These are phyloP conservation scores for Haplographium delicatum DNA, from an alignment of 495 filamentous ascomycete species.

Conservation along the genomic window DNA sequence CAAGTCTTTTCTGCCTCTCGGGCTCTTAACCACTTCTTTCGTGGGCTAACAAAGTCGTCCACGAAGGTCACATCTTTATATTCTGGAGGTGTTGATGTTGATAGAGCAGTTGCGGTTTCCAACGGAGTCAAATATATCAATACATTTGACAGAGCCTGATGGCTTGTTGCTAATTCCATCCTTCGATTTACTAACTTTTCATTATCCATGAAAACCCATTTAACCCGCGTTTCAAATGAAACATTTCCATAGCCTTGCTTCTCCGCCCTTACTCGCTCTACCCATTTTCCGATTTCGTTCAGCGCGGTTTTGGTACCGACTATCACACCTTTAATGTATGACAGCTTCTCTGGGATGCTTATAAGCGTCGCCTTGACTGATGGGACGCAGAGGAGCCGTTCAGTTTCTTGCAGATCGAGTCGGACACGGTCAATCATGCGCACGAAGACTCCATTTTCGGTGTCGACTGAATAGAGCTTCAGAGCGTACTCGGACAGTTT, in stretches of 20 bases:
- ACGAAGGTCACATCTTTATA: neutral
- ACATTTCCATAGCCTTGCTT: slow-evolving; percentile 20
- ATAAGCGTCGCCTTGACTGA: slow-evolving; percentile 13
- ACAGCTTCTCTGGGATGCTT: slow-evolving; percentile 12
- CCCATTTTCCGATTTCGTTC: slow-evolving; percentile 28
- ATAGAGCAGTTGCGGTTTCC: neutral
- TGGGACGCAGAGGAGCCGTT: slow-evolving; percentile 16
- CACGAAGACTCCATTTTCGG: slow-evolving; percentile 26
- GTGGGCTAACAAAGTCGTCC: neutral
- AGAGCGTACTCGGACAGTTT: slow-evolving; percentile 25
- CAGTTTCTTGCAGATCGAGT: slow-evolving; percentile 24
- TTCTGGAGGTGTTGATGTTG: neutral
- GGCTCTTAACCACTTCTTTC: neutral
- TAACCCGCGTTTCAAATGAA: slow-evolving; percentile 20
- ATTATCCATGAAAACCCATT: slow-evolving; percentile 28
- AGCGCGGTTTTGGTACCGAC: slow-evolving; percentile 22
- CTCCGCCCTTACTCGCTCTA: slow-evolving; percentile 22
- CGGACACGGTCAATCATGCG: slow-evolving; percentile 25
- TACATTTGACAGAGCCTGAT: slow-evolving; percentile 24
- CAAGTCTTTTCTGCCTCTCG: neutral
- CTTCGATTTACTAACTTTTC: slow-evolving; percentile 23
- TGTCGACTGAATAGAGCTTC: slow-evolving; percentile 17
- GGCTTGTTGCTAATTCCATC: slow-evolving; percentile 22
- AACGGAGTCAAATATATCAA: slow-evolving; percentile 7
- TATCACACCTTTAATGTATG: slow-evolving; percentile 23